A percentile compares a stretch with the other conserved stretches of the same genome.
Conservation (phyloP, 768 basidiomycete species). For the Boletellus emodensis region DNA sequence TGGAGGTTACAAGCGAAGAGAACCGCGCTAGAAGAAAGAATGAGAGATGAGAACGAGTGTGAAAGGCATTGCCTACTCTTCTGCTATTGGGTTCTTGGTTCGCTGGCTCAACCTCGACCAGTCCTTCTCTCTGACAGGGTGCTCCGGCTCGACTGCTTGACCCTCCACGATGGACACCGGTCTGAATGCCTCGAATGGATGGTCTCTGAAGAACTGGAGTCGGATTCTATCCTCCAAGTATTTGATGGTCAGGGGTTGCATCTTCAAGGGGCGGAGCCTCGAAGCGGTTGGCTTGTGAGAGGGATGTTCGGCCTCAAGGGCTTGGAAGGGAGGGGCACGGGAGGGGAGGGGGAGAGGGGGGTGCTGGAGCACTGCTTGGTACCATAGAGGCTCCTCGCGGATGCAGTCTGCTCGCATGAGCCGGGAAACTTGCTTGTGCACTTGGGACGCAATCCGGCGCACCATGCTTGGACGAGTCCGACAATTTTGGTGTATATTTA, state of each 20-base stretch:
- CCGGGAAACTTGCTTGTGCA: slow-evolving; percentile 83
- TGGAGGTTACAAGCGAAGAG: slow-evolving; percentile 79
- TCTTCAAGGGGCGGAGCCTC: slow-evolving; percentile 35
- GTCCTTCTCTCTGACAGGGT: slow-evolving; percentile 50
- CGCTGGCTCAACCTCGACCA: slow-evolving; percentile 85
- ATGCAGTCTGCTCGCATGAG: slow-evolving; percentile 66
- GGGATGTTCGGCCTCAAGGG: slow-evolving; percentile 39
- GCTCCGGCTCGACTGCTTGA: slow-evolving; percentile 49
- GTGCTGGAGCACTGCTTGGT: slow-evolving; percentile 75
- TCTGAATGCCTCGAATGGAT: slow-evolving; percentile 93
- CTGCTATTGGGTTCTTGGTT: slow-evolving; percentile 76
- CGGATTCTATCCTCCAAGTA: slow-evolving; percentile 87
- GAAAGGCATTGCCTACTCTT: slow-evolving; percentile 66
- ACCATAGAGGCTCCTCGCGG: slow-evolving; percentile 74
- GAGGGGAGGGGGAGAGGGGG: slow-evolving; percentile 88
- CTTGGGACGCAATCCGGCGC: slow-evolving; percentile 78
- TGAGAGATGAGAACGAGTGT: slow-evolving; percentile 2
- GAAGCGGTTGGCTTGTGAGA: slow-evolving; percentile 22
- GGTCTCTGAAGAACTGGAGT: slow-evolving; percentile 90
- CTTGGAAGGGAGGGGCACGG: slow-evolving; percentile 53
- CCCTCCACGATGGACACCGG: slow-evolving; percentile 74
- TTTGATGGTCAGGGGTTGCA: slow-evolving; percentile 54
- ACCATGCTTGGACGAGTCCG: slow-evolving; percentile 42
- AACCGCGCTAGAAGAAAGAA: slow-evolving; percentile 54
- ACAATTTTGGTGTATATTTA: background rate